Evolutionary conservation across 306 rosid species (phyloP).

Genomic region (Pueraria montana): DNA sequence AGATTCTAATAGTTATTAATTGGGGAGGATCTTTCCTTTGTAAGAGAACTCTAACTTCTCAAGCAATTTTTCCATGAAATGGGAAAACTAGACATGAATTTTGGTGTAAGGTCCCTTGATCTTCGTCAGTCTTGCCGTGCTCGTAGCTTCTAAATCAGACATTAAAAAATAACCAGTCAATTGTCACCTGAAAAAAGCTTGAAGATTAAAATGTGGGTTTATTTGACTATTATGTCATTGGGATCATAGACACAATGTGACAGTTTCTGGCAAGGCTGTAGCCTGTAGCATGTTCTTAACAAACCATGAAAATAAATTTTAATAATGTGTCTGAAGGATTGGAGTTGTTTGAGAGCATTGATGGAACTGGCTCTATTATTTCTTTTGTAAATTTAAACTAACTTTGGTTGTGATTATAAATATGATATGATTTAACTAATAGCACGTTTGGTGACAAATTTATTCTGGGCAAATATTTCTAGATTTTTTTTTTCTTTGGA

Average conservation of each 20-base stretch:
- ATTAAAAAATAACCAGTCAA: background rate
- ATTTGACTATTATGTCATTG: too few species aligned
- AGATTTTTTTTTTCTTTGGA: too few species aligned
- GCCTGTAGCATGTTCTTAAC: background rate
- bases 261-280: too few species aligned
- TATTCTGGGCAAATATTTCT: too few species aligned
- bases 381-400: background rate
- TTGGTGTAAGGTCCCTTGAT: too few species aligned
- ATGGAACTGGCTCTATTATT: background rate
- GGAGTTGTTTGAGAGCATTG: background rate
- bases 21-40: constrained; percentile 9
- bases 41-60: too few species aligned
- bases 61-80: too few species aligned
- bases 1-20: background rate
- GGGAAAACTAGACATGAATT: too few species aligned
- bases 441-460: too few species aligned
- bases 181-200: background rate
- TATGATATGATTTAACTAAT: background rate
- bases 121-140: background rate
- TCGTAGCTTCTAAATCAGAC: background rate
- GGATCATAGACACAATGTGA: too few species aligned
- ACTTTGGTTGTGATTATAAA: background rate
- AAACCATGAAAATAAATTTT: background rate
- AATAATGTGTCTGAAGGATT: too few species aligned
- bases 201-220: background rate